Conservation (phyloP, 2,329 filamentous ascomycete species). For the Metarhizium robertsii region DNA sequence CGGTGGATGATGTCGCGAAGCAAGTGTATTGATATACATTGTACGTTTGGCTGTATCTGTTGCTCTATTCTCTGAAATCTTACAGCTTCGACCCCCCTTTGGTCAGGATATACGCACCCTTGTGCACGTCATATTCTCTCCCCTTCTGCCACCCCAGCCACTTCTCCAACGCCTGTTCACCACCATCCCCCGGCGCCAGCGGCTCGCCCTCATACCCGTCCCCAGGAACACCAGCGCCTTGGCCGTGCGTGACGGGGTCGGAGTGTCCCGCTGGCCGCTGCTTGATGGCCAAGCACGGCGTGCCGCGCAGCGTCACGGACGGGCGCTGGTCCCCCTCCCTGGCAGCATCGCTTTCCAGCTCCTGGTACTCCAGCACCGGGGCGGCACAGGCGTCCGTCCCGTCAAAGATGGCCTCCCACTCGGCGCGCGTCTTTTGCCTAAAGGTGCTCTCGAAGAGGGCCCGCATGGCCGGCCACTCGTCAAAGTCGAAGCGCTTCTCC, state of each 20-base stretch:
- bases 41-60: background rate
- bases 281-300: slow-evolving; percentile 57
- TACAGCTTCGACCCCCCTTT: slow-evolving; percentile 22
- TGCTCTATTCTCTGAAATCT: too few relatives aligned
- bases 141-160: slow-evolving; percentile 77
- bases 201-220: slow-evolving; percentile 54
- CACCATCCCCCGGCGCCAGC: slow-evolving; percentile 60
- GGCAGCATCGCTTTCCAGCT: slow-evolving; percentile 48
- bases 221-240: slow-evolving; percentile 56
- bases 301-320: slow-evolving; percentile 56
- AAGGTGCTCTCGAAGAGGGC: slow-evolving; percentile 55
- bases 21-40: background rate
- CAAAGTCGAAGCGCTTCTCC: slow-evolving; percentile 46
- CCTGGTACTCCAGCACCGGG: slow-evolving; percentile 69
- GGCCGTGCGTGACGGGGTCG: slow-evolving; percentile 40
- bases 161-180: slow-evolving; percentile 54
- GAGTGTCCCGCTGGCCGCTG: slow-evolving; percentile 23
- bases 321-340: slow-evolving; percentile 63
- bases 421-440: slow-evolving; percentile 55
- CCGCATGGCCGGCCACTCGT: slow-evolving; percentile 59
- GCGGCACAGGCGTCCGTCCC: slow-evolving; percentile 87
- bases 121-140: slow-evolving; percentile 56
- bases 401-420: slow-evolving; percentile 85
- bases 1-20: background rate
- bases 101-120: slow-evolving; percentile 50